Evolutionary conservation across 1,139 yeast species (phyloP).

Genomic region (Yamadazyma taylorii): DNA sequence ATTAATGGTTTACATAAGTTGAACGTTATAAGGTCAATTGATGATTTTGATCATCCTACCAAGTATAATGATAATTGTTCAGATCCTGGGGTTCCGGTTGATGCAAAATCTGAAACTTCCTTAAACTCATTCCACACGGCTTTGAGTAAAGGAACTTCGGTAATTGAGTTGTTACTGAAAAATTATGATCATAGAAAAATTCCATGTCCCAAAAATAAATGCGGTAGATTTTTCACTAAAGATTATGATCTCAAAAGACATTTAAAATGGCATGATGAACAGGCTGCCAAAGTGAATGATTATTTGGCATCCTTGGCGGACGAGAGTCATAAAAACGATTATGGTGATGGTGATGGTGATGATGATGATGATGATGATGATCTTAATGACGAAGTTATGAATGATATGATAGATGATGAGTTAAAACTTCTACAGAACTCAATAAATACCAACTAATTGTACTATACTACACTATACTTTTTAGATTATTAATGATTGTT

Average conservation of each 20-base stretch:
- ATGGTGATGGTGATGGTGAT: conserved; percentile 25
- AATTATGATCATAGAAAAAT: conserved; percentile 34
- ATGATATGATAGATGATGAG: conserved; percentile 33
- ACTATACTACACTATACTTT: too few species aligned
- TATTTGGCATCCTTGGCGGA: conserved; percentile 31
- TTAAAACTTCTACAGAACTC: conserved; percentile 15
- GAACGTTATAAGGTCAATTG: conserved; percentile 4
- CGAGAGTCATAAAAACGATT: conserved; percentile 9
- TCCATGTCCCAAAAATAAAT: conserved; percentile 47
- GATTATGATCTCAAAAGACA: conserved; percentile 54
- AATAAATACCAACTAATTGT: conserved; percentile 1
- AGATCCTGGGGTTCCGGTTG: conserved; percentile 5
- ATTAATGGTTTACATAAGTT: conserved; percentile 11
- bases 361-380: conserved; percentile 29
- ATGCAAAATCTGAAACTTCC: conserved; percentile 25
- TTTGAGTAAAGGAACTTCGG: conserved; percentile 24
- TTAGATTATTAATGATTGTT: neutral
- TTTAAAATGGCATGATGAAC: conserved; percentile 53
- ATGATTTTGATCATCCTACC: conserved; percentile 2
- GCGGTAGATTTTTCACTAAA: conserved; percentile 47
- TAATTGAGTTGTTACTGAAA: conserved; percentile 37
- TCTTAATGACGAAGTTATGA: conserved; percentile 26
- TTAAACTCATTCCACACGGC: conserved; percentile 26
- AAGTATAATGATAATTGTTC: too few species aligned
- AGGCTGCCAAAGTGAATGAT: conserved; percentile 30